Conservation (phyloP, 305 asterid genomes). For the Solanum hybrid region DNA sequence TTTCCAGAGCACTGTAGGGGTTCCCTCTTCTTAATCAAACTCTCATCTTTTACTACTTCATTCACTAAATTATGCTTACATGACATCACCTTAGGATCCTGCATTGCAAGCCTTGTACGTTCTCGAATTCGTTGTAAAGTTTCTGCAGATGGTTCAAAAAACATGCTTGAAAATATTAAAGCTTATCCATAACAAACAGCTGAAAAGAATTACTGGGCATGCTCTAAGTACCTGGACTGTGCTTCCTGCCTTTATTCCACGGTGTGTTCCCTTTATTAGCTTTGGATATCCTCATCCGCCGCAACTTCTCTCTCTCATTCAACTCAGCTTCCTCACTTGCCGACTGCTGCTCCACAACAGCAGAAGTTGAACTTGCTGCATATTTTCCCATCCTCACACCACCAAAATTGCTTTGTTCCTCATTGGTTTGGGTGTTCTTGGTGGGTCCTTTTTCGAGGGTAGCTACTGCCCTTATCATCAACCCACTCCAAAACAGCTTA, state of each 20-base stretch:
- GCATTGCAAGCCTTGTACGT: slow-evolving; percentile 91
- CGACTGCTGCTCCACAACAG: slow-evolving; percentile 23
- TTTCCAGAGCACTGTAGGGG: neutral
- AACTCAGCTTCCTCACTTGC: slow-evolving; percentile 38
- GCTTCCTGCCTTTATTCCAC: slow-evolving; percentile 96
- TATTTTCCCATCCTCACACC: slow-evolving; percentile 35
- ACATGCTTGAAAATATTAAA: neutral
- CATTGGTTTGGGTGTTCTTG: slow-evolving; percentile 19
- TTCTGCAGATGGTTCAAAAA: slow-evolving; percentile 44
- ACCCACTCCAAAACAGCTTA: slow-evolving; percentile 31
- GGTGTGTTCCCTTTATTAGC: slow-evolving; percentile 92
- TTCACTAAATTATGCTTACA: slow-evolving; percentile 34
- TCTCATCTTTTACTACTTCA: neutral
- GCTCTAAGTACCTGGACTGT: slow-evolving; percentile 56
- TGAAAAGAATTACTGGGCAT: neutral
- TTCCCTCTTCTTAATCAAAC: neutral
- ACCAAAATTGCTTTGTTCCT: slow-evolving; percentile 15
- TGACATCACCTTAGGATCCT: slow-evolving; percentile 99
- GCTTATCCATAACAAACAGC: neutral
- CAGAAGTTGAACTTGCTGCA: slow-evolving; percentile 22
- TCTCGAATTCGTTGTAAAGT: slow-evolving; percentile 71
- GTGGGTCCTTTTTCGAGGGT: slow-evolving; percentile 43
- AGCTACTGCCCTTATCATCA: slow-evolving; percentile 56
- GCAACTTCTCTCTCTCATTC: slow-evolving; percentile 60
- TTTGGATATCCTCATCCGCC: slow-evolving; percentile 87